These are phyloP conservation scores for Cladosporium phlei DNA, from an alignment of 2,329 filamentous ascomycete species.

Conservation along the genomic window DNA sequence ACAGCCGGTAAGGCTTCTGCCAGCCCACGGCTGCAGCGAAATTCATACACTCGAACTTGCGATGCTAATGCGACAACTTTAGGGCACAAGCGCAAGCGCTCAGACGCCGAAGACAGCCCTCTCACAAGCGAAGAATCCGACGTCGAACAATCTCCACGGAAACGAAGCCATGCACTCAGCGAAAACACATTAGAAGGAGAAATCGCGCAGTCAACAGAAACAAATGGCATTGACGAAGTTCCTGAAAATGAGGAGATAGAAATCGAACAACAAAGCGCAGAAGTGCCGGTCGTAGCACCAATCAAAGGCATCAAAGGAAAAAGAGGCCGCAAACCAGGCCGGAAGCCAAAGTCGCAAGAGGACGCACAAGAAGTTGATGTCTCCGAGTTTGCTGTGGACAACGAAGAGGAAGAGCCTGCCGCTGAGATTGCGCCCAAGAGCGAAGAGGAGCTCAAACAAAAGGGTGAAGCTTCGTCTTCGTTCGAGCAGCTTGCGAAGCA, in stretches of 20 bases:
- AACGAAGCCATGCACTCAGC: constrained; percentile 27
- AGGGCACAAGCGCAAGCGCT: constrained; percentile 43
- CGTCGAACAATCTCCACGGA: constrained; percentile 32
- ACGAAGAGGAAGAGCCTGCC: constrained; percentile 25
- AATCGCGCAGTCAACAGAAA: constrained; percentile 11
- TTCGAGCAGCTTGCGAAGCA: constrained; percentile 77
- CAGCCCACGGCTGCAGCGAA: background rate
- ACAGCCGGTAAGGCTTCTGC: constrained; percentile 14
- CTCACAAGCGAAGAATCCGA: constrained; percentile 34
- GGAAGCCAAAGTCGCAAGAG: constrained; percentile 22
- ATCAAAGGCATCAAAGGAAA: constrained; percentile 24
- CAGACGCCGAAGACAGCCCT: constrained; percentile 37
- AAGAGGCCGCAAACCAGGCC: constrained; percentile 11
- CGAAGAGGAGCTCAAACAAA: constrained; percentile 49
- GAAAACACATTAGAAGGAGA: constrained; percentile 14
- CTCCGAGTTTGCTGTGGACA: constrained; percentile 8
- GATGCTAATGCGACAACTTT: constrained; percentile 12
- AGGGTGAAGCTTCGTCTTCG: constrained; percentile 23
- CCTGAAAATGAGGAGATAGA: constrained; percentile 23
- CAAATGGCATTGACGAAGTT: constrained; percentile 31
- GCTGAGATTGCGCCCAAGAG: constrained; percentile 36
- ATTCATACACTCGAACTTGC: background rate
- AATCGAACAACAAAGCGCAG: constrained; percentile 37
- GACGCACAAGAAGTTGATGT: constrained; percentile 33
- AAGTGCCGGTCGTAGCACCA: constrained; percentile 11